Evolutionary conservation across 257 asterid genomes (phyloP), one percentile per base, ranked within the genome.

Genomic region (Solanum pennellii): DNA sequence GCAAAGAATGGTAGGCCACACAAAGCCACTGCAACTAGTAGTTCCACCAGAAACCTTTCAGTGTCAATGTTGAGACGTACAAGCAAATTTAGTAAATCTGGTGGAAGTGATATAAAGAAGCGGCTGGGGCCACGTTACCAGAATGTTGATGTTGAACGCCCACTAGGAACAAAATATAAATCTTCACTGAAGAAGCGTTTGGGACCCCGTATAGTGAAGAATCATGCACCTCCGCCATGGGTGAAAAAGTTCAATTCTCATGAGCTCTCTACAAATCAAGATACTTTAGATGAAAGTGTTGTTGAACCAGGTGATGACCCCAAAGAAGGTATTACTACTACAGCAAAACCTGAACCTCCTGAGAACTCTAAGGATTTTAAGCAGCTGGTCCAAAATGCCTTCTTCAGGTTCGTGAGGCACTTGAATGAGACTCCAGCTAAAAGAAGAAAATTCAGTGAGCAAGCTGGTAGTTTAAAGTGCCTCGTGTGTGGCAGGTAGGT

Each of bases 401-500:
- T 93, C 91, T 92, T 91, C 92, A 95, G 92, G 91, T 92, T 91
- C 92, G 91, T 94, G 86, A 94, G 94, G 88, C 93, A 90, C 88
- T 89, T 92, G 87, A 91, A 91, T 84, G 95, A 92, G 89, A 92
- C 92, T n/a, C 91, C 89, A 15, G 89, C 88, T 31, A 91, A 91
- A 87, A 93, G 95, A 86, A 91, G 87, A 87, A 92, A 90, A 72
- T 91, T 86, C 92, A 76, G 18, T 87, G 94, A 91, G 87, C 91
- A 90, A 87, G 94, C 88, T 88, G 93, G 94, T 93, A 88, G 87
- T 90, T 87, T 95, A 90, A 95, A 92, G 93, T 95, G 98, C 93
- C 88, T 91, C 86, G 93, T 91, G 39, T 93, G 96, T 77, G 94
- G 95, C 94, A 93, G 97, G 97, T 95, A 93, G 97, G 95, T 95